Percentiles rank a stretch among this genome's conserved stretches.
phyloP scores from a whole-genome alignment of 176 grass and related monocot genomes.

The Dendrocalamus sinicus region DNA sequence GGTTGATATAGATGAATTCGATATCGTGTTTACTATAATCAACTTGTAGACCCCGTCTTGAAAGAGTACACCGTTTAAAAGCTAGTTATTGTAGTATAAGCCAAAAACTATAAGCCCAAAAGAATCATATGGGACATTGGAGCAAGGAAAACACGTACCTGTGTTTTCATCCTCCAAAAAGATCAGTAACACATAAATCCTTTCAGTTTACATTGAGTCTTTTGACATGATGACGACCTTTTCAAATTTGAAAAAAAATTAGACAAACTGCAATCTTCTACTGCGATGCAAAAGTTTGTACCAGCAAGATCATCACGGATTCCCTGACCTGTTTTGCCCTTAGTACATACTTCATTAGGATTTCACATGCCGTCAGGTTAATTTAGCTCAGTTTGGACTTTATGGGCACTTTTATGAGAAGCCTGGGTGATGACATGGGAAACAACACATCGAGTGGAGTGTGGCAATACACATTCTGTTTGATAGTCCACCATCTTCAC shows the following conservation, averaged over 20 bases:
- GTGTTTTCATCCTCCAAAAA: neutral
- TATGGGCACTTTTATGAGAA: neutral
- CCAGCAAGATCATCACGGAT: neutral
- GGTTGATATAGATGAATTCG: no score
- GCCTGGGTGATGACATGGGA: neutral
- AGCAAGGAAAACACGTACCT: neutral
- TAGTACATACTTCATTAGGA: neutral
- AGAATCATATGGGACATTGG: neutral
- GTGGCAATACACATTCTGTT: neutral
- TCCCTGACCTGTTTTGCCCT: neutral
- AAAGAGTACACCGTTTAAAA: no score
- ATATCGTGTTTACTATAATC: no score
- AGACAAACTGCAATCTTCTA: constrained; percentile 1
- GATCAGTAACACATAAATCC: neutral
- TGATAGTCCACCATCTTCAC: neutral
- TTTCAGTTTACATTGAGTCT: constrained; percentile 2
- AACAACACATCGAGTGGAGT: neutral
- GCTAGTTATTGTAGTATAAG: no score
- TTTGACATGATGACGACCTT: neutral
- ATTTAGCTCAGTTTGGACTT: constrained; percentile 5
- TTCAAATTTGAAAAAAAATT: neutral
- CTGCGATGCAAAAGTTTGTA: neutral
- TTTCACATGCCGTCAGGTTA: neutral
- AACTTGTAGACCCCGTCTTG: no score
- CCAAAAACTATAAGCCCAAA: no score